A percentile compares a stretch with the other conserved stretches of the same genome.
Conservation (phyloP, 2,329 filamentous ascomycete species). For the Scedosporium apiospermum region DNA sequence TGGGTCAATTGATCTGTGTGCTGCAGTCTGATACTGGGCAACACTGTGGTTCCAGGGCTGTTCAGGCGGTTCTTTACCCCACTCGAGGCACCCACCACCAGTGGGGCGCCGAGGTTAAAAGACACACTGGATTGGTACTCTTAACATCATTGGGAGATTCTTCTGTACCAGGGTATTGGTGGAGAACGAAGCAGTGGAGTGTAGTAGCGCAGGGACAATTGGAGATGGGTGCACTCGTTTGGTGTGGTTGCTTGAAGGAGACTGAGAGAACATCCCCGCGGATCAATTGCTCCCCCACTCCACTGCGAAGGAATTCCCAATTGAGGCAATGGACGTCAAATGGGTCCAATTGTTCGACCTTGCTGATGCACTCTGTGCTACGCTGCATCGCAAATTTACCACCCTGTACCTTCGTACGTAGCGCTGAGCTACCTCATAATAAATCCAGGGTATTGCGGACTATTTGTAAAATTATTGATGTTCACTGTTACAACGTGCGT, state of each 20-base stretch:
- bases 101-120: not conserved
- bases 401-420: not conserved
- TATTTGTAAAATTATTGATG: too few species aligned
- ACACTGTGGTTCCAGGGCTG: not conserved
- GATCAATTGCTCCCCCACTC: too few species aligned
- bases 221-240: too few species aligned
- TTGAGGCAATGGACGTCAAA: not conserved
- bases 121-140: too few species aligned
- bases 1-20: not conserved
- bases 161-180: not conserved
- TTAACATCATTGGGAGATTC: too few species aligned
- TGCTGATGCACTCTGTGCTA: not conserved
- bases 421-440: too few species aligned
- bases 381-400: not conserved
- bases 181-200: not conserved
- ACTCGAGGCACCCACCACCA: not conserved
- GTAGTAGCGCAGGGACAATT: too few species aligned
- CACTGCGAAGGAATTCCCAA: too few species aligned
- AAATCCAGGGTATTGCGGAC: too few species aligned
- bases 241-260: too few species aligned
- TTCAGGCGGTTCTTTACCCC: not conserved
- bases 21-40: not conserved
- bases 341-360: not conserved
- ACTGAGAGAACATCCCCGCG: too few species aligned
- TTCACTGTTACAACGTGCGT: too few species aligned